A percentile compares a stretch with the other conserved stretches of the same genome.
Evolutionary conservation across 2,329 filamentous ascomycete species (phyloP).

Genomic region (Colletotrichum tamarilloi): DNA sequence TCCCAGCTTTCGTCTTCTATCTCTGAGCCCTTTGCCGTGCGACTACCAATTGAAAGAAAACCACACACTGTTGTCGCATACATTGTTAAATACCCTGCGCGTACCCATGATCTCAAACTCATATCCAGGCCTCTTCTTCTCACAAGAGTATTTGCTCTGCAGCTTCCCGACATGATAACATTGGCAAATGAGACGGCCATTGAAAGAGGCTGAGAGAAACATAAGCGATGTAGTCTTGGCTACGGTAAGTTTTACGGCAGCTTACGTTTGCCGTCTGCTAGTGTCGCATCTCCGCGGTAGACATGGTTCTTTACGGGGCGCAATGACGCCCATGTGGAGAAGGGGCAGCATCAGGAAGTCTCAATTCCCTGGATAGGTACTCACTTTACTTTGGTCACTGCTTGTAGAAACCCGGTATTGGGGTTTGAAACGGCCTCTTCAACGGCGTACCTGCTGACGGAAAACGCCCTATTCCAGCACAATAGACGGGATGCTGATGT

Average conservation of each 20-base stretch:
- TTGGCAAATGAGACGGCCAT: background rate
- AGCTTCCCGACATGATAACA: background rate
- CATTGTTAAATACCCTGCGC: background rate
- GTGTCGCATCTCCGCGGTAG: constrained; percentile 9
- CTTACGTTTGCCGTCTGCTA: constrained; percentile 22
- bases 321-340: constrained; percentile 30
- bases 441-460: background rate
- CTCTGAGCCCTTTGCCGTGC: no score
- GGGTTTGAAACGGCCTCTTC: background rate
- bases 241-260: background rate
- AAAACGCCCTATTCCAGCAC: background rate
- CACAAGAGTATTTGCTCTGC: background rate
- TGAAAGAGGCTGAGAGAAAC: background rate
- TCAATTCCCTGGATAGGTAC: background rate
- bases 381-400: background rate
- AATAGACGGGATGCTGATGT: background rate
- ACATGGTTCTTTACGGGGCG: constrained; percentile 13
- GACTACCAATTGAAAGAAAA: no score
- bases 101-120: background rate
- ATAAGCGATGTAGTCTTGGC: constrained; percentile 18
- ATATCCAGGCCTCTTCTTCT: background rate
- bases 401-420: background rate
- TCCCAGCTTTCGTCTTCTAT: background rate
- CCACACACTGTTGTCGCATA: background rate
- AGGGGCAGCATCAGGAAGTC: background rate